Base-by-base conservation (phyloP, 139 green algal species). In the Nannochloris sp. region DNA sequence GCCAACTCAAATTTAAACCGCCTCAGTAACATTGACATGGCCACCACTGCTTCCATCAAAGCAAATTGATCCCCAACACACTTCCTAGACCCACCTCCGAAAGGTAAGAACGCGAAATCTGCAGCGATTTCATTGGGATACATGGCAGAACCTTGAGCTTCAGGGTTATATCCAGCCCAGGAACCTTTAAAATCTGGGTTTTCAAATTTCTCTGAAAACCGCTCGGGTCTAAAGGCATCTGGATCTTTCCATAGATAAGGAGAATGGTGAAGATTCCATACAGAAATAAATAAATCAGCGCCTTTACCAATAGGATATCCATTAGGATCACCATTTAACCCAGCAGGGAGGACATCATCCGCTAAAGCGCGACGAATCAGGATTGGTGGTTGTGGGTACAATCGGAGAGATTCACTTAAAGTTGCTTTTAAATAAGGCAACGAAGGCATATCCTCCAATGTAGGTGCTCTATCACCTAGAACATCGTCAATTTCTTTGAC, bases 41-140 rank as follows among this genome's bases (percentile, higher is more conserved):
- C 77, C 23, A 97, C 84, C 1, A 76, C 81, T 5, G 86, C 86
- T 77, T 97, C 90, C 30, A 91, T 80, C 56, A 96, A 53, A 0
- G 95, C 95, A 83, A 99, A 99, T 75, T 99, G 94, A 77, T 99
- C 95, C 15, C 95, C 95, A 12, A 99, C 81, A 69, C 95, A 99
- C 75, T 98, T 98, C 54, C 95, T 82, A 5, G 82, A 71, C 14
- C 94, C 94, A 30, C 92, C 94, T 73, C 71, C 72, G 74, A 99
- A 99, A 12, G 94, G 94, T 1, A 99, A 77, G 82, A 95, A 98
- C 1, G 91, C 92, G 85, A 96, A 99, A 75, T 99, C 91, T 15
- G 89, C 86, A 3, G 83, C 67, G 1, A 93, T 76, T 78, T 99
- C 94, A 67, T 98, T 98, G 31, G 93, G 93, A 75, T 97, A 97